Evolutionary conservation across 371 early-diverging fungal species (phyloP).

Genomic region (Mucor racemosus): DNA sequence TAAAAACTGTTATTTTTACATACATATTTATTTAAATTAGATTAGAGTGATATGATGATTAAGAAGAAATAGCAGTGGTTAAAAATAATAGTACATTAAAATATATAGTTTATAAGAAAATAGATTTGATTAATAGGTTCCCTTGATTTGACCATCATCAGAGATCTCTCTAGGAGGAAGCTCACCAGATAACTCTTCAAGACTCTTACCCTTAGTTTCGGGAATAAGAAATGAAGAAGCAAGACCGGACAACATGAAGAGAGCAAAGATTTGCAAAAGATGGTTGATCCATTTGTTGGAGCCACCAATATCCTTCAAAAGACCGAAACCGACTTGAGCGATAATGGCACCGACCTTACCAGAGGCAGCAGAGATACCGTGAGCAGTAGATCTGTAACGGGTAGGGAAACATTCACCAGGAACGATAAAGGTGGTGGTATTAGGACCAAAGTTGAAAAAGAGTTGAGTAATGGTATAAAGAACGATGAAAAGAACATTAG

Average conservation of each 20-base stretch:
- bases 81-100: not conserved
- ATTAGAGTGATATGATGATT: not conserved
- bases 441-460: slow-evolving; percentile 87
- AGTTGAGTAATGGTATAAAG: slow-evolving; percentile 81
- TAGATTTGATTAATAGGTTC: slow-evolving; percentile 20
- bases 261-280: slow-evolving; percentile 74
- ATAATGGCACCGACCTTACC: slow-evolving; percentile 89
- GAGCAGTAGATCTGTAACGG: slow-evolving; percentile 82
- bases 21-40: not conserved
- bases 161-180: slow-evolving; percentile 23
- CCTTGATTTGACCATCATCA: slow-evolving; percentile 24
- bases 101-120: not conserved
- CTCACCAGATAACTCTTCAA: slow-evolving; percentile 52
- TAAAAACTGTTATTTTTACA: not conserved
- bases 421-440: slow-evolving; percentile 85
- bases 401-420: slow-evolving; percentile 92
- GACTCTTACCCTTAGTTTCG: slow-evolving; percentile 52
- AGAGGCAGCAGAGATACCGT: slow-evolving; percentile 88
- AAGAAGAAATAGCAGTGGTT: not conserved
- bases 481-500: slow-evolving; percentile 66
- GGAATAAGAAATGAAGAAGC: slow-evolving; percentile 59
- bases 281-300: slow-evolving; percentile 64
- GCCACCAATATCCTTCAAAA: slow-evolving; percentile 75
- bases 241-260: slow-evolving; percentile 78
- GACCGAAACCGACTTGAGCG: slow-evolving; percentile 76